A percentile compares a stretch with the other conserved stretches of the same genome.
phyloP scores from a whole-genome alignment of 148 eudicot species.

The Rhododendron mucronatum region DNA sequence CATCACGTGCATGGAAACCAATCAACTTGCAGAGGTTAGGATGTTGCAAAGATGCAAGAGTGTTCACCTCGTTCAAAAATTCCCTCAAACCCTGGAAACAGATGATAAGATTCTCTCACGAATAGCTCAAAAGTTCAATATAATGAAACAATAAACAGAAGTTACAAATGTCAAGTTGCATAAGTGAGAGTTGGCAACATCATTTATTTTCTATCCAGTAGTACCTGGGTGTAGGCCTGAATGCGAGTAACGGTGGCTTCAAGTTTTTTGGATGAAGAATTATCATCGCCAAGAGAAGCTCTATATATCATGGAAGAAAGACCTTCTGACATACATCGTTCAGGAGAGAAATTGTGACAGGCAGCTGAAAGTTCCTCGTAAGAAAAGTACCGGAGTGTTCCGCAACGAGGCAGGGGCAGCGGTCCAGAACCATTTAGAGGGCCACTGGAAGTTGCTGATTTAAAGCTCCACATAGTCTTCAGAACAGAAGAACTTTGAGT shows the following conservation, averaged over 20 bases:
- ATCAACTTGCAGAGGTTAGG: slow-evolving; percentile 81
- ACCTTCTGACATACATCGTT: slow-evolving; percentile 74
- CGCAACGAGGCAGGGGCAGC: slow-evolving; percentile 62
- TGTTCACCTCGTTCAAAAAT: slow-evolving; percentile 73
- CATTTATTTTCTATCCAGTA: not conserved
- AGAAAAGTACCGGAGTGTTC: slow-evolving; percentile 53
- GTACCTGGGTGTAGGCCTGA: slow-evolving; percentile 69
- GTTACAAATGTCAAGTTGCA: slow-evolving; percentile 1
- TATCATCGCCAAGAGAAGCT: slow-evolving; percentile 68
- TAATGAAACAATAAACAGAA: slow-evolving; percentile 1
- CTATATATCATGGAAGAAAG: slow-evolving; percentile 64
- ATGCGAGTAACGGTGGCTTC: slow-evolving; percentile 84
- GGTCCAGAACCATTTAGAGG: slow-evolving; percentile 71
- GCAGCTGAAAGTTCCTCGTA: slow-evolving; percentile 76
- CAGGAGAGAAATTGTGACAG: slow-evolving; percentile 80
- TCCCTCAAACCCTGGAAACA: slow-evolving; percentile 64
- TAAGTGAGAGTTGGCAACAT: slow-evolving; percentile 10
- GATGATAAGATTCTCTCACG: not conserved
- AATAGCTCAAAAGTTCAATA: not conserved
- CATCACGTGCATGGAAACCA: slow-evolving; percentile 88
- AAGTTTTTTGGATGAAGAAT: slow-evolving; percentile 40
- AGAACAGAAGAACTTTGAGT: slow-evolving; percentile 39
- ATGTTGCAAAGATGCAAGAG: slow-evolving; percentile 82
- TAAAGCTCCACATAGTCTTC: slow-evolving; percentile 61
- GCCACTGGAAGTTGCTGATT: slow-evolving; percentile 51